Evolutionary conservation across 169 alveolate genomes (phyloP), one percentile per base, ranked within the genome.

Genomic region (Plasmodium blacklocki): DNA sequence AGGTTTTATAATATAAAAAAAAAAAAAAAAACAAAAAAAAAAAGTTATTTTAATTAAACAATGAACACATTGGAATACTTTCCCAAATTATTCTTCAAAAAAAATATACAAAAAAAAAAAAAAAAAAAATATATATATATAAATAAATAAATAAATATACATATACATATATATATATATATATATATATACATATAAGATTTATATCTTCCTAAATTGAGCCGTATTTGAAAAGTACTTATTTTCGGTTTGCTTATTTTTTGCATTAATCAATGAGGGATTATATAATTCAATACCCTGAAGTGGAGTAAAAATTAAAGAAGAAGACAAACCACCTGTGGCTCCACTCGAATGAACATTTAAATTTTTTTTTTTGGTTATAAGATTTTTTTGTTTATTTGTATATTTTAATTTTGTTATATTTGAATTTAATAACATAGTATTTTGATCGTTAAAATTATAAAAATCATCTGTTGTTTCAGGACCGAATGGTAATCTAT

Each of bases 401-500:
- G 67, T 78, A 49, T 80, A 80, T 60, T 80, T 80, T 50, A 80
- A 80, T 52, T 80, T 80, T 2, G 80, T 80, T 14, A 80, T 56
- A 54, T 66, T 80, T 7, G 90, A 80, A 45, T 80, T 80, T 68
- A 80, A 29, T 62, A 80, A 68, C 14, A 23, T 19, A 4, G 90
- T 59, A 80, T 80, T 80, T 67, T 80, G 80, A 56, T 80, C 90
- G n/a, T 67, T 62, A 47, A 80, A 80, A 2, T 58, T 80, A 60
- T 80, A 80, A 21, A 80, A 80, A n/a, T 96, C 97, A 19, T 95
- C 98, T 68, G 96, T 97, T 8, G 96, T 96, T 43, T 95, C 95
- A 60, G 89, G 96, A 0, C 98, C 98, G 54, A 96, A 96, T 67
- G 95, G 95, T 71, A 96, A 73, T 73, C 98, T 67, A 67, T 96